These are phyloP conservation scores for Trametes coccinea DNA, from an alignment of 768 basidiomycete species.

Conservation along the genomic window DNA sequence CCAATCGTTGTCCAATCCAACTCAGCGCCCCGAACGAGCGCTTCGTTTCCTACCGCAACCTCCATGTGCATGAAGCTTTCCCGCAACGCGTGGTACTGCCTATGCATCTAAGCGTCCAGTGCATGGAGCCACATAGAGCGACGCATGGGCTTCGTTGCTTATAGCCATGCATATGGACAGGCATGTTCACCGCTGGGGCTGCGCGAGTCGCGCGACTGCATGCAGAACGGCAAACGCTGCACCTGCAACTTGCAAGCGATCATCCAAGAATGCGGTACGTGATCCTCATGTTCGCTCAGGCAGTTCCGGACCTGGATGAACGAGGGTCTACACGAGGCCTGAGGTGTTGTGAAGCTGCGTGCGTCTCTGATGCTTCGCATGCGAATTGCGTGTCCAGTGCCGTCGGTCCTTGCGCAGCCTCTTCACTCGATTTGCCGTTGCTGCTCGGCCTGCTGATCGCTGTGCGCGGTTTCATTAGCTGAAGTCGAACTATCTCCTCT, in stretches of 20 bases:
- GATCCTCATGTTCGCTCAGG: conserved; percentile 7
- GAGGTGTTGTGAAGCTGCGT: not conserved
- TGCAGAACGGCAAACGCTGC: too few species aligned
- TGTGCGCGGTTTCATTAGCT: conserved; percentile 2
- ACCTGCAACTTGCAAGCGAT: not conserved
- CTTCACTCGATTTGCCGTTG: conserved; percentile 1
- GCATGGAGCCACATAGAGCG: too few species aligned
- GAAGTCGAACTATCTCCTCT: not conserved
- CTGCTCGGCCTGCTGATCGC: conserved; percentile 4
- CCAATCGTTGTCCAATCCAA: not conserved
- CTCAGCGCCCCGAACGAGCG: too few species aligned
- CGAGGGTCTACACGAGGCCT: conserved; percentile 12
- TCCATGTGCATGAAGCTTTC: too few species aligned
- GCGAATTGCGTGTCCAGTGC: not conserved
- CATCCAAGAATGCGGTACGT: not conserved
- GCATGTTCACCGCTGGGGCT: too few species aligned
- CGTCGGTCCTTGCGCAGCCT: conserved; percentile 2
- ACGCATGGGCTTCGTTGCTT: too few species aligned
- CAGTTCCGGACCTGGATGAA: not conserved
- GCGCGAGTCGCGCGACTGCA: too few species aligned
- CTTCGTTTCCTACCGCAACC: too few species aligned
- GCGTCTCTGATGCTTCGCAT: not conserved
- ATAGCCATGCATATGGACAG: too few species aligned
- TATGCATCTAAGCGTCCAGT: too few species aligned
- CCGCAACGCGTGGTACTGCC: too few species aligned